Base-by-base conservation (phyloP, 805 yeast genomes). In the Hanseniaspora valbyensis region DNA sequence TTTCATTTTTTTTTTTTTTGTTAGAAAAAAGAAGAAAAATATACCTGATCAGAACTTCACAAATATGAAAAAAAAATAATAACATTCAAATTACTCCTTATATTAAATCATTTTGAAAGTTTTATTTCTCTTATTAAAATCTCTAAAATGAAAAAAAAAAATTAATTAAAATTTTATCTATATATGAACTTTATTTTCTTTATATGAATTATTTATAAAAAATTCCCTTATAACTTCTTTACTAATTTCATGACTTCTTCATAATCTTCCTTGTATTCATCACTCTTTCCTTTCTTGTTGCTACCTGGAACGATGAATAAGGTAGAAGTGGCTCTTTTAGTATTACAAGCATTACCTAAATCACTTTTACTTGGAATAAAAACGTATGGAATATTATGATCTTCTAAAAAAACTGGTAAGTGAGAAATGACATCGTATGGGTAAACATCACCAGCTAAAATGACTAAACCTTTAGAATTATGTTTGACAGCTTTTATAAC, bases 341-440 rank as follows among this genome's bases (percentile, higher is more conserved):
- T 92, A 55, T 96, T 95, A 64, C 97, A 97, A 24, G 99, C 98
- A 56, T 95, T 84, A 32, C 99, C 99, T 58, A 92, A 77, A 65
- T 92, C 97, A 72, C 92, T 96, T 71, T 92, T 92, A 45, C 96
- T 88, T 61, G 98, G 98, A 55, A 92, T 78, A 69, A 92, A 92
- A 38, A 90, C 76, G 64, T 73, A 94, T 62, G 97, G 96, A 44
- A 92, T 96, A 43, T 83, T 70, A 56, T 77, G 72, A 66, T 92
- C 99, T 72, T 92, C 98, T 71, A 98, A 92, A 55, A 92, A 76
- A 43, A 94, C 96, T 51, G 99, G 99, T 52, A 92, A 78, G 66
- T 92, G 99, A 40, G 96, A 87, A 58, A 94, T 85, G 42, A 92
- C 97, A 66, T 92, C 99, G 45, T 89, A 78, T 53, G 99, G 99